Conservation (phyloP, 2,329 filamentous ascomycete genomes). For the Paracoccidioides lutzii region DNA sequence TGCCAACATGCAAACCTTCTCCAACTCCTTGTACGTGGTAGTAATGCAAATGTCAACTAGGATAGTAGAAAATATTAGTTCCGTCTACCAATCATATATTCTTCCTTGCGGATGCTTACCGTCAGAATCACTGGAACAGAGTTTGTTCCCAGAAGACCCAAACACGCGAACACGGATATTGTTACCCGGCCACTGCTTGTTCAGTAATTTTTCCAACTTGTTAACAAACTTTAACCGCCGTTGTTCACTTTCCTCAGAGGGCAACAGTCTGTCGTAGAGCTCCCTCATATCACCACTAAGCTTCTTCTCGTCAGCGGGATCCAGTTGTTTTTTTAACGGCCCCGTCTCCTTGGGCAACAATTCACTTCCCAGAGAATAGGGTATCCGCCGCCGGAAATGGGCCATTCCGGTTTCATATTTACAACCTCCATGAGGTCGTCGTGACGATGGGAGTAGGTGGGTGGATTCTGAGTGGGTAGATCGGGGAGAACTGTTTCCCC, state of each 20-base stretch:
- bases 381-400: conserved; percentile 72
- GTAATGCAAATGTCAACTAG: conserved; percentile 96
- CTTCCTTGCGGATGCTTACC: conserved; percentile 41
- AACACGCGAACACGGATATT: conserved; percentile 87
- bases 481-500: conserved; percentile 67
- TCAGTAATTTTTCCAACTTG: conserved; percentile 80
- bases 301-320: conserved; percentile 58
- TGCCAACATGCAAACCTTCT: conserved; percentile 82
- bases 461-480: conserved; percentile 86
- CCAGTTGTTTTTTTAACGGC: conserved; percentile 56
- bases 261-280: conserved; percentile 73
- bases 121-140: conserved; percentile 93
- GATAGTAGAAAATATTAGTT: conserved; percentile 3
- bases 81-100: conserved; percentile 12
- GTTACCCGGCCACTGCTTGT: conserved; percentile 80
- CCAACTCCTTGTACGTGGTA: conserved; percentile 73
- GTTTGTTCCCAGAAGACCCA: conserved; percentile 90
- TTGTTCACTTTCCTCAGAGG: conserved; percentile 63
- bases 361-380: conserved; percentile 78
- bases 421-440: conserved; percentile 57
- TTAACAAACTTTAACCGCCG: conserved; percentile 63
- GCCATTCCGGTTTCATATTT: conserved; percentile 80
- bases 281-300: conserved; percentile 73
- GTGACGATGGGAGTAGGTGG: conserved; percentile 54
- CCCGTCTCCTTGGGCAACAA: conserved; percentile 57